phyloP scores from a whole-genome alignment of 2,329 filamentous ascomycete genomes.

The Blastomyces parvus region DNA sequence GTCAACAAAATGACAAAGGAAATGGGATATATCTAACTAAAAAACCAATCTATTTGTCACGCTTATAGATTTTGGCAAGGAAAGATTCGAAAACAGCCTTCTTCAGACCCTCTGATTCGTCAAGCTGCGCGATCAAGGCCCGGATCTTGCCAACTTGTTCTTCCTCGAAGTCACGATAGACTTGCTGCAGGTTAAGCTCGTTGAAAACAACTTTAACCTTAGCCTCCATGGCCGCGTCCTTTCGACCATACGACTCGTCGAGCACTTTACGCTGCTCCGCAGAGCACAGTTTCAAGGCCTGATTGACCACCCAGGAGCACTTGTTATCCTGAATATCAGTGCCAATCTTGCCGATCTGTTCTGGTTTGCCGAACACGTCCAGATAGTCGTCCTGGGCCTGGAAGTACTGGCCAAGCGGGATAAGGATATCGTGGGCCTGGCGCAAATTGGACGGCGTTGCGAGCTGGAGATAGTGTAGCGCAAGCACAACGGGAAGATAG shows the following conservation, averaged over 20 bases:
- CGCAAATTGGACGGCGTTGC: slow-evolving; percentile 84
- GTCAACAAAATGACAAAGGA: not conserved
- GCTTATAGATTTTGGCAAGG: slow-evolving; percentile 95
- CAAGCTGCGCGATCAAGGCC: slow-evolving; percentile 63
- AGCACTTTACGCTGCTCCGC: slow-evolving; percentile 80
- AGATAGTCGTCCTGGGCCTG: slow-evolving; percentile 98
- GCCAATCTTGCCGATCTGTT: slow-evolving; percentile 94
- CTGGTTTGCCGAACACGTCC: slow-evolving; percentile 89
- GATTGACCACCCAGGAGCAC: slow-evolving; percentile 97
- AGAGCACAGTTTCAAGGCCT: slow-evolving; percentile 69
- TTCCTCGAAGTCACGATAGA: slow-evolving; percentile 86
- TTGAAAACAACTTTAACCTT: slow-evolving; percentile 81
- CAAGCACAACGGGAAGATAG: slow-evolving; percentile 90
- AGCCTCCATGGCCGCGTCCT: slow-evolving; percentile 73
- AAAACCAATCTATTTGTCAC: slow-evolving; percentile 64
- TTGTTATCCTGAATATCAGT: slow-evolving; percentile 99
- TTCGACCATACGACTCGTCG: slow-evolving; percentile 87
- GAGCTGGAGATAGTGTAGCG: slow-evolving; percentile 73
- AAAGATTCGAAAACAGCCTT: slow-evolving; percentile 83
- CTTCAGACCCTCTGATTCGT: slow-evolving; percentile 83
- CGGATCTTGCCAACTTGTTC: slow-evolving; percentile 69
- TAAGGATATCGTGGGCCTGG: slow-evolving; percentile 81
- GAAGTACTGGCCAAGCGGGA: slow-evolving; percentile 98
- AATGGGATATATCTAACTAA: not conserved
- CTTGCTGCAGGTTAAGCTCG: slow-evolving; percentile 71